Conservation (phyloP, 495 filamentous ascomycete genomes). For the Endocarpon pusillum region DNA sequence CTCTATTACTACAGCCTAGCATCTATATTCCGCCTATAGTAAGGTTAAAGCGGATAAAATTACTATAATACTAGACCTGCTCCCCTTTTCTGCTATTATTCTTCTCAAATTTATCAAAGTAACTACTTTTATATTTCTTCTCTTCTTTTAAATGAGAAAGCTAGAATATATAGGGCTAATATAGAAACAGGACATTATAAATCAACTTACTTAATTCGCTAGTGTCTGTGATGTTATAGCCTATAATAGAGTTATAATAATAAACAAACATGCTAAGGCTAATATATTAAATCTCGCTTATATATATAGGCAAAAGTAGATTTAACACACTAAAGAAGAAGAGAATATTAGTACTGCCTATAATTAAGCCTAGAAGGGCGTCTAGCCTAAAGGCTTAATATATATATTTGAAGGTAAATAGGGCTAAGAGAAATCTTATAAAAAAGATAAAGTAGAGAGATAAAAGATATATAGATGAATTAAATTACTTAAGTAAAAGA, state of each 20-base stretch:
- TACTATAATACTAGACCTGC: conserved; percentile 45
- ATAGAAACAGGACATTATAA: conserved; percentile 73
- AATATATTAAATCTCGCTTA: conserved; percentile 77
- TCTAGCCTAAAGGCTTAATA: conserved; percentile 59
- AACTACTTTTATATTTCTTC: conserved; percentile 59
- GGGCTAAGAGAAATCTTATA: conserved; percentile 79
- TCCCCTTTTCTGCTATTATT: background rate
- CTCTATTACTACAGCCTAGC: conserved; percentile 80
- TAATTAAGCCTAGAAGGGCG: conserved; percentile 70
- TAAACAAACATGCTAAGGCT: conserved; percentile 83
- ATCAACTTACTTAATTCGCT: conserved; percentile 80
- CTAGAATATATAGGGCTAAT: conserved; percentile 81
- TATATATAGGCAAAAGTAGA: conserved; percentile 68
- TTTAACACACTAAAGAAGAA: conserved; percentile 80
- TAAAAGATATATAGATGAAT: conserved; percentile 34
- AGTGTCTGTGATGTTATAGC: conserved; percentile 24
- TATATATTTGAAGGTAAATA: conserved; percentile 81
- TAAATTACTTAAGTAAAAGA: conserved; percentile 39
- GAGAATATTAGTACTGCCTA: conserved; percentile 84
- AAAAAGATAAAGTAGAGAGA: conserved; percentile 66
- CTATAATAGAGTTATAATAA: conserved; percentile 40
- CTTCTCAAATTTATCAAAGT: conserved; percentile 68
- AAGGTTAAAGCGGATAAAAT: conserved; percentile 68
- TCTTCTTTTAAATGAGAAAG: conserved; percentile 43
- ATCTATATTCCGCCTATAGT: conserved; percentile 63